phyloP scores from a whole-genome alignment of 2,329 filamentous ascomycete genomes.

The Paramyrothecium sp. region DNA sequence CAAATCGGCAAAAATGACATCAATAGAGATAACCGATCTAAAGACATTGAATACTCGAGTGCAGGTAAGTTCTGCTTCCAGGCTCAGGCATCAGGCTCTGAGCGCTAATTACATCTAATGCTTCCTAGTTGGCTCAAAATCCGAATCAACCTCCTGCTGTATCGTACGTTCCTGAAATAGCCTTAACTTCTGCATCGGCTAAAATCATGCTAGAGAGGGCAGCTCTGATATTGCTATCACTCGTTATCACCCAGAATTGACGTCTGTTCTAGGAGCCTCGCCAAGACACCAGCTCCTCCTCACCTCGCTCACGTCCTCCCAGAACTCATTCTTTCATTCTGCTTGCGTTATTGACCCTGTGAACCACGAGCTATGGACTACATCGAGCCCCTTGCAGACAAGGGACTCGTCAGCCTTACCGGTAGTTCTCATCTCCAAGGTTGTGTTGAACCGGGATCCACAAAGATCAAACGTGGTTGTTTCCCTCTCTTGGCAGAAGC shows the following conservation, averaged over 20 bases:
- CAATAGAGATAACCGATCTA: background rate
- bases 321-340: background rate
- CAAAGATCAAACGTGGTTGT: background rate
- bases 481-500: background rate
- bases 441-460: background rate
- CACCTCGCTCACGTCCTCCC: background rate
- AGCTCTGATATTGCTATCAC: background rate
- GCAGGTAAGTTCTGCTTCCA: background rate
- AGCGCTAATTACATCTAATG: background rate
- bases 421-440: background rate
- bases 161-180: background rate
- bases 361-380: background rate
- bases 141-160: background rate
- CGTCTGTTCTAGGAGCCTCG: background rate
- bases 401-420: background rate
- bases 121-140: background rate
- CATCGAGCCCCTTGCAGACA: background rate
- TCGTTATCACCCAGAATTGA: background rate
- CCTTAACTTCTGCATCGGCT: too few species aligned
- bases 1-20: background rate
- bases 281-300: background rate
- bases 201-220: background rate
- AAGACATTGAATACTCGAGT: background rate
- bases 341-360: background rate
- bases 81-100: background rate